Evolutionary conservation across 495 filamentous ascomycete genomes (phyloP).

Genomic region (Recurvomyces mirabilis): DNA sequence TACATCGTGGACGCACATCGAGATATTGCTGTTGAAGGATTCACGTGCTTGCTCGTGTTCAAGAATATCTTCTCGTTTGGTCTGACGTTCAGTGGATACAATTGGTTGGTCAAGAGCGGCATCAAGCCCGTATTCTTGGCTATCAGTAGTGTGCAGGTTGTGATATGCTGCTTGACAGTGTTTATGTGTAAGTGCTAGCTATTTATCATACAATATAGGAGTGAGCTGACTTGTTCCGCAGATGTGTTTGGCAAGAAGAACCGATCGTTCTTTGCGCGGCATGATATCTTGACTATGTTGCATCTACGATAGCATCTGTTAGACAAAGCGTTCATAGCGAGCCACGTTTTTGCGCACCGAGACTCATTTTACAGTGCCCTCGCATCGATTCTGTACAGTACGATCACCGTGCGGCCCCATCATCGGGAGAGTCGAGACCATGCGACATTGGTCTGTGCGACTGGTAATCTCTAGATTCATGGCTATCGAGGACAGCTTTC

Average conservation of each 20-base stretch:
- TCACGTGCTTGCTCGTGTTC: constrained; percentile 83
- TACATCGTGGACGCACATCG: constrained; percentile 93
- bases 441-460: too few species aligned
- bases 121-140: constrained; percentile 56
- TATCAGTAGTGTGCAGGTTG: constrained; percentile 65
- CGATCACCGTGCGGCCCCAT: too few species aligned
- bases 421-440: too few species aligned
- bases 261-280: constrained; percentile 54
- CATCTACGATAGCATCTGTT: constrained; percentile 13
- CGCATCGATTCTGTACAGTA: too few species aligned
- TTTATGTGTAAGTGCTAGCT: constrained; percentile 59
- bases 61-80: constrained; percentile 88
- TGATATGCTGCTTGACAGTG: constrained; percentile 58
- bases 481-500: neutral
- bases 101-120: constrained; percentile 57
- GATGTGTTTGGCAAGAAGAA: constrained; percentile 75
- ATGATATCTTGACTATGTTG: constrained; percentile 54
- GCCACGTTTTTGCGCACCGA: too few species aligned
- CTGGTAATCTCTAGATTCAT: neutral
- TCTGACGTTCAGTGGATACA: constrained; percentile 68
- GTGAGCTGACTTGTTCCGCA: constrained; percentile 26
- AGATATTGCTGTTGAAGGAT: constrained; percentile 81
- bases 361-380: too few species aligned
- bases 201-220: constrained; percentile 3
- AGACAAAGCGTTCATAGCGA: too few species aligned